Evolutionary conservation across 345 rosid genomes (phyloP).

Genomic region (Iberis pinnata): DNA sequence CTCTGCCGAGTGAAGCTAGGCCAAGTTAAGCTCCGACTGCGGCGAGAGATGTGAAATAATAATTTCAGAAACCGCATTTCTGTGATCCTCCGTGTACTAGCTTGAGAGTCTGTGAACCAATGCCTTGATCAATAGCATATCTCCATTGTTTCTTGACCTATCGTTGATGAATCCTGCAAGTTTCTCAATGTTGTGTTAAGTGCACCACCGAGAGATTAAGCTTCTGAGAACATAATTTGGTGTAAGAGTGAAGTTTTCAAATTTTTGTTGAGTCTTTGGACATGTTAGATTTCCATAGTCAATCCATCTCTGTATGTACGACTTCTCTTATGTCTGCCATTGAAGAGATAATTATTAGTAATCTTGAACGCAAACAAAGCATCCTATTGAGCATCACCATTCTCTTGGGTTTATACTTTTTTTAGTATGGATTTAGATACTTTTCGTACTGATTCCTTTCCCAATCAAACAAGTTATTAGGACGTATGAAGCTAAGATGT

Average conservation of each 20-base stretch:
- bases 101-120: slow-evolving; percentile 53
- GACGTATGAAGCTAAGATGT: slow-evolving; percentile 1
- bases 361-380: too few species aligned
- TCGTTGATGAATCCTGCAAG: slow-evolving; percentile 52
- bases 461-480: too few species aligned
- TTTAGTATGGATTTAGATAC: too few species aligned
- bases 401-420: too few species aligned
- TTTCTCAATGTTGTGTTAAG: slow-evolving; percentile 65
- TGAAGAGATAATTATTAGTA: slow-evolving; percentile 10
- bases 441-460: too few species aligned
- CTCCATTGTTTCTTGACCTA: slow-evolving; percentile 52
- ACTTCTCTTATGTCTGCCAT: slow-evolving; percentile 90
- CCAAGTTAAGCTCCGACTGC: too few species aligned
- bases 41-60: too few species aligned
- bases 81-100: slow-evolving; percentile 57
- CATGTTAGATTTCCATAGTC: slow-evolving; percentile 79
- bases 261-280: slow-evolving; percentile 95
- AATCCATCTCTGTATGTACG: slow-evolving; percentile 96
- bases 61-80: slow-evolving; percentile 73
- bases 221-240: slow-evolving; percentile 70
- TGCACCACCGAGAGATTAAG: slow-evolving; percentile 79
- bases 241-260: slow-evolving; percentile 65
- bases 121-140: slow-evolving; percentile 38
- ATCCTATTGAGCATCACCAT: too few species aligned
- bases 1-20: too few species aligned